phyloP scores from a whole-genome alignment of 2,329 filamentous ascomycete species.

The Curvularia sp. region DNA sequence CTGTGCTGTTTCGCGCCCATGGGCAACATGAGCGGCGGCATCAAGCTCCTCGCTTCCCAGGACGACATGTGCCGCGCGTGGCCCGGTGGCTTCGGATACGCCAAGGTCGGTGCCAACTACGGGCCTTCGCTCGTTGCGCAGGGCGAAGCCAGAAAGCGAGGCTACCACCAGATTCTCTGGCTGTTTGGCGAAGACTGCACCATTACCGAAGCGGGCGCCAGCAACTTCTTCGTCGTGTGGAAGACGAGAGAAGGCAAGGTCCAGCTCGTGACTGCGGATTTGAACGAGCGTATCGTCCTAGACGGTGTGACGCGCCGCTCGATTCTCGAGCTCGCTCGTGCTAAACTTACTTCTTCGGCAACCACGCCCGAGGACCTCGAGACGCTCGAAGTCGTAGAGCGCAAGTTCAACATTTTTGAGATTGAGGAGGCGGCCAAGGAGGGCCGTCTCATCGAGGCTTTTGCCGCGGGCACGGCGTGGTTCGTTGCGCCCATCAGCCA shows the following conservation, averaged over 20 bases:
- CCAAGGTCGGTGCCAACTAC: slow-evolving; percentile 94
- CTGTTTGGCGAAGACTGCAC: slow-evolving; percentile 78
- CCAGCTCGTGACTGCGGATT: slow-evolving; percentile 81
- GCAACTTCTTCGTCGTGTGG: slow-evolving; percentile 91
- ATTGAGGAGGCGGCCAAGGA: slow-evolving; percentile 74
- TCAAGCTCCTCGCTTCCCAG: slow-evolving; percentile 78
- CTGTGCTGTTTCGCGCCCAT: slow-evolving; percentile 58
- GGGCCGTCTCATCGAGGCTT: slow-evolving; percentile 81
- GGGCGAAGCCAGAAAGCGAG: slow-evolving; percentile 72
- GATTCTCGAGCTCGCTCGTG: slow-evolving; percentile 74
- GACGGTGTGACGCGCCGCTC: slow-evolving; percentile 87
- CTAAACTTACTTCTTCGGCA: slow-evolving; percentile 60
- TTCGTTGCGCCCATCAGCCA: slow-evolving; percentile 57
- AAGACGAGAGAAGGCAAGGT: slow-evolving; percentile 67
- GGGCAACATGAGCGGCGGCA: slow-evolving; percentile 44
- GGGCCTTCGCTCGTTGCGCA: slow-evolving; percentile 83
- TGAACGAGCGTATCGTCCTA: slow-evolving; percentile 83
- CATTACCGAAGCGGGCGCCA: slow-evolving; percentile 90
- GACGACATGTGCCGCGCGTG: slow-evolving; percentile 89
- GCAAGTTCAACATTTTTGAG: slow-evolving; percentile 82
- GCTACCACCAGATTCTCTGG: slow-evolving; percentile 94
- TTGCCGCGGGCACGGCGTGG: slow-evolving; percentile 82
- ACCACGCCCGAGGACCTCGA: slow-evolving; percentile 45
- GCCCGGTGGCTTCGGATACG: slow-evolving; percentile 91
- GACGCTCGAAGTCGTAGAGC: slow-evolving; percentile 75